Evolutionary conservation across 2,329 filamentous ascomycete genomes (phyloP).

Genomic region (Scedosporium boydii): DNA sequence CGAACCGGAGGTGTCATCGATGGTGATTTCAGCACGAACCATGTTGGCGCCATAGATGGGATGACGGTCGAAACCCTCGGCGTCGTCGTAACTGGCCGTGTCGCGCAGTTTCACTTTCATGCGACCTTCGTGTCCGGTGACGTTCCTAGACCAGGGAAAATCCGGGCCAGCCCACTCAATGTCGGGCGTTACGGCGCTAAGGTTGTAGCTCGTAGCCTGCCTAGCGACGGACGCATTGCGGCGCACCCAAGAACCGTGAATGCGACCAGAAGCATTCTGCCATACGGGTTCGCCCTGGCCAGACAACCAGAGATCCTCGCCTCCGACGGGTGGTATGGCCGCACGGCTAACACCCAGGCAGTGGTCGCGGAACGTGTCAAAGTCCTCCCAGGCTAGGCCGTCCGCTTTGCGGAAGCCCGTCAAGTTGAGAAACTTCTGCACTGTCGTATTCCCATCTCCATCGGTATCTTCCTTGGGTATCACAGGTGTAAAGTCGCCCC

Average conservation of each 20-base stretch:
- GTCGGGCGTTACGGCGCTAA: slow-evolving; percentile 53
- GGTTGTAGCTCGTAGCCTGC: slow-evolving; percentile 46
- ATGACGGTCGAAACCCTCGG: slow-evolving; percentile 34
- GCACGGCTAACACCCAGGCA: slow-evolving; percentile 52
- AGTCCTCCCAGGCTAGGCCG: slow-evolving; percentile 67
- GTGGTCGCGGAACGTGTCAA: slow-evolving; percentile 55
- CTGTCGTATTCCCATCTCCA: slow-evolving; percentile 11
- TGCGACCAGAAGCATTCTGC: slow-evolving; percentile 66
- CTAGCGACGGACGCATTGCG: slow-evolving; percentile 36
- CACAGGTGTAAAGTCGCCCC: slow-evolving; percentile 50
- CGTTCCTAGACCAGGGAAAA: slow-evolving; percentile 64
- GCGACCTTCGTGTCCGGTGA: slow-evolving; percentile 63
- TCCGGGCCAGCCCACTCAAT: slow-evolving; percentile 54
- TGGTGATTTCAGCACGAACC: slow-evolving; percentile 57
- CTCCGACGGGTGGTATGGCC: slow-evolving; percentile 33
- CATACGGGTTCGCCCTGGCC: slow-evolving; percentile 45
- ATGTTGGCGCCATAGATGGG: slow-evolving; percentile 43
- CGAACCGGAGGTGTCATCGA: slow-evolving; percentile 58
- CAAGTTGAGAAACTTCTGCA: slow-evolving; percentile 51
- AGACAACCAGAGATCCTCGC: slow-evolving; percentile 29
- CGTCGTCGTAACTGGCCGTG: slow-evolving; percentile 21
- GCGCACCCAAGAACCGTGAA: slow-evolving; percentile 68
- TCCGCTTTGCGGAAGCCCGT: slow-evolving; percentile 69
- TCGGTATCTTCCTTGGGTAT: slow-evolving; percentile 11
- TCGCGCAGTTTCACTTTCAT: slow-evolving; percentile 33